Percentiles rank a stretch among this genome's conserved stretches.
Conservation (phyloP, 2,329 filamentous ascomycete species). For the Didymella keratinophila region DNA sequence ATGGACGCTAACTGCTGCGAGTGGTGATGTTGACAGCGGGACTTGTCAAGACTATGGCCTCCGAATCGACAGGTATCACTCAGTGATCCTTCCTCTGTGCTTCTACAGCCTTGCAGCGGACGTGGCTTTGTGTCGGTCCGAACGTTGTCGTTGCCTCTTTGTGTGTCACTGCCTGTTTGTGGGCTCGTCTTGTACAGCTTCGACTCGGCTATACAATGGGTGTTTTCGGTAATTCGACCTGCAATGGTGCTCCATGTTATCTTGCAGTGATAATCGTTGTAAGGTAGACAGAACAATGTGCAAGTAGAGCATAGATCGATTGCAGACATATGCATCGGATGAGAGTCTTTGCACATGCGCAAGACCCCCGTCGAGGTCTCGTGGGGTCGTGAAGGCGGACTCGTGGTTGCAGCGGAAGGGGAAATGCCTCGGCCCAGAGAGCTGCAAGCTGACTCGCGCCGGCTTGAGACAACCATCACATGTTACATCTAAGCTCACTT, state of each 20-base stretch:
- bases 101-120: neutral
- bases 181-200: neutral
- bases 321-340: neutral
- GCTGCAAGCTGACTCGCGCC: constrained; percentile 17
- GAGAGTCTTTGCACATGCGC: neutral
- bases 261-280: neutral
- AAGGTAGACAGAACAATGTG: neutral
- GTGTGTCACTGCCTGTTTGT: neutral
- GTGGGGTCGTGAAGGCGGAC: neutral
- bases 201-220: constrained; percentile 6
- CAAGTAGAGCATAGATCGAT: neutral
- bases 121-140: neutral
- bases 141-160: neutral
- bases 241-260: neutral
- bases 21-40: neutral
- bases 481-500: constrained; percentile 7
- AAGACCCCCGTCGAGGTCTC: neutral
- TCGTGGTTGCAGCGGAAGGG: constrained; percentile 5
- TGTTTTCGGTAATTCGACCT: constrained; percentile 7
- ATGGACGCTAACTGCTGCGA: neutral
- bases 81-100: neutral
- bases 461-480: constrained; percentile 15
- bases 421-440: constrained; percentile 10
- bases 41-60: no score
- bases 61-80: no score